Evolutionary conservation across 768 basidiomycete genomes (phyloP).

Genomic region (Tylopilus cervinicoccineus): DNA sequence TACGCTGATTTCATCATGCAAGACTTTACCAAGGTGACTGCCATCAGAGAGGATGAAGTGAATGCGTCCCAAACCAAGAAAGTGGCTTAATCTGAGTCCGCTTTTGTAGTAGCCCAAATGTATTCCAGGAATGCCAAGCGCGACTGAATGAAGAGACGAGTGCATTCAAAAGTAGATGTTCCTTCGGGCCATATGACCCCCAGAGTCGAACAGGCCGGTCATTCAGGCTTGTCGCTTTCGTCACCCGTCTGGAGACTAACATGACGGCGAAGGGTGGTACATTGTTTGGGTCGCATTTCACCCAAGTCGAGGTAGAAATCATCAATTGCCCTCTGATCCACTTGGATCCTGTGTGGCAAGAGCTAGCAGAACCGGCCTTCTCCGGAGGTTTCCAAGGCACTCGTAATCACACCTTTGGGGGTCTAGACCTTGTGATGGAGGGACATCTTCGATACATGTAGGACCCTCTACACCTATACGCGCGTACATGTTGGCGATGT

Average conservation of each 20-base stretch:
- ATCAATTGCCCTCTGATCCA: neutral
- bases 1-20: constrained; percentile 71
- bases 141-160: neutral
- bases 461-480: neutral
- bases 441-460: too few relatives aligned
- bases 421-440: neutral
- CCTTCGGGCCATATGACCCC: neutral
- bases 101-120: neutral
- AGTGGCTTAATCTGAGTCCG: constrained; percentile 4
- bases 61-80: constrained; percentile 10
- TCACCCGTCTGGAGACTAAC: neutral
- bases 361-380: neutral
- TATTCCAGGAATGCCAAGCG: neutral
- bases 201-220: neutral
- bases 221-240: neutral
- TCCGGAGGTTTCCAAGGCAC: neutral
- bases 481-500: neutral
- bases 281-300: neutral
- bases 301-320: neutral
- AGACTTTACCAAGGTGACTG: constrained; percentile 62
- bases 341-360: neutral
- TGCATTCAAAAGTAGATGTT: neutral
- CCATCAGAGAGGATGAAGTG: constrained; percentile 53
- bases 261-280: neutral
- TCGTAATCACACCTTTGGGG: neutral